Conservation (phyloP, 2,329 filamentous ascomycete genomes). For the Zymoseptoria brevis region DNA sequence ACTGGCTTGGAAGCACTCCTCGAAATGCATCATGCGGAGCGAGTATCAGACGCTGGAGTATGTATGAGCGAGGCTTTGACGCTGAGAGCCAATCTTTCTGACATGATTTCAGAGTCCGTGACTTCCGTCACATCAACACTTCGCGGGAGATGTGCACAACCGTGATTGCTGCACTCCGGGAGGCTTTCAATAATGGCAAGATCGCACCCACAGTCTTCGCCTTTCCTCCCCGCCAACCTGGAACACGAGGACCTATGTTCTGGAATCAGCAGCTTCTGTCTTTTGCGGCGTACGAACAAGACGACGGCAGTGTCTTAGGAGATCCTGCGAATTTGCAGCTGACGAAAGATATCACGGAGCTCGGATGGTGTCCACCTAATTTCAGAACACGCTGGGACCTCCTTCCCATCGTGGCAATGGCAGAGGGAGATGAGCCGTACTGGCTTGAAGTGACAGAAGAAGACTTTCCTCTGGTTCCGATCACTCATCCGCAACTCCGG, state of each 20-base stretch:
- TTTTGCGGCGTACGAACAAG: conserved; percentile 4
- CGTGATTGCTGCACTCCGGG: not conserved
- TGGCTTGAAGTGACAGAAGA: not conserved
- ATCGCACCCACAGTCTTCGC: conserved; percentile 6
- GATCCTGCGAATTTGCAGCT: conserved; percentile 5
- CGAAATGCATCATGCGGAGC: conserved; percentile 8
- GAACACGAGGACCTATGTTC: conserved; percentile 3
- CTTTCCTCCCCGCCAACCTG: conserved; percentile 3
- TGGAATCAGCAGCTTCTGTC: conserved; percentile 6
- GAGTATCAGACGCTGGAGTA: conserved; percentile 1
- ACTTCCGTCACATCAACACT: conserved; percentile 1
- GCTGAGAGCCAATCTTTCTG: not conserved
- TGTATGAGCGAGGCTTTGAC: not conserved
- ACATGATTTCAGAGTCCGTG: not conserved
- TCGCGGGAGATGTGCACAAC: conserved; percentile 3
- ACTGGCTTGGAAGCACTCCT: conserved; percentile 6
- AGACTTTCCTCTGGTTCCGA: conserved; percentile 5
- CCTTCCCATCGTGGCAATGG: conserved; percentile 7
- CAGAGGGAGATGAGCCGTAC: conserved; percentile 3
- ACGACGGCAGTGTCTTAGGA: conserved; percentile 1
- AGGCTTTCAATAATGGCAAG: conserved; percentile 3
- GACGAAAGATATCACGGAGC: conserved; percentile 3
- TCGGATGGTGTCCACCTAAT: conserved; percentile 5
- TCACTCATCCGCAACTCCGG: conserved; percentile 1
- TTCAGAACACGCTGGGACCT: conserved; percentile 6